phyloP scores from a whole-genome alignment of 495 filamentous ascomycete species.

The Daldinia caldariorum region DNA sequence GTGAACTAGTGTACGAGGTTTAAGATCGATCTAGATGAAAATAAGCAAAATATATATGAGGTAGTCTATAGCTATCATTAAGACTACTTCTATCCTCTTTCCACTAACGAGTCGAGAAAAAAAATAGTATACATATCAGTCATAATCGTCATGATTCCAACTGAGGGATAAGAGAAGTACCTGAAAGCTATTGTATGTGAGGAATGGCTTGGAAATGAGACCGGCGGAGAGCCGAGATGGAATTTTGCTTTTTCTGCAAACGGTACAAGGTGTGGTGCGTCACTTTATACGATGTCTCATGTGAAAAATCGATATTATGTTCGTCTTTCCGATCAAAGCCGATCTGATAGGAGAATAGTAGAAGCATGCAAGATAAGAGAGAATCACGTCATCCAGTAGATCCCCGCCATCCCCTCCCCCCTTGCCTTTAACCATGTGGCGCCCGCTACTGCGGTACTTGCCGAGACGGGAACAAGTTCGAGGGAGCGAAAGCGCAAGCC shows the following conservation, averaged over 20 bases:
- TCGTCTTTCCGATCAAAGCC: constrained; percentile 3
- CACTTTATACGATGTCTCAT: constrained; percentile 1
- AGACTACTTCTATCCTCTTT: not conserved
- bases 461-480: constrained; percentile 29
- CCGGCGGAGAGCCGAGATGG: constrained; percentile 1
- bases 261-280: not conserved
- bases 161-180: no score
- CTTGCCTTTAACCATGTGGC: constrained; percentile 33
- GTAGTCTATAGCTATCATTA: no score
- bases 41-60: not conserved
- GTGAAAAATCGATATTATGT: constrained; percentile 11
- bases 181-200: no score
- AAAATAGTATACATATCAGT: not conserved
- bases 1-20: not conserved
- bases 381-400: constrained; percentile 37
- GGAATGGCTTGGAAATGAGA: not conserved
- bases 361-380: constrained; percentile 33
- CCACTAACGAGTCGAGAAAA: not conserved
- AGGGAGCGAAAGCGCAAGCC: not conserved
- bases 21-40: constrained; percentile 30
- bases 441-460: constrained; percentile 19
- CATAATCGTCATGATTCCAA: not conserved
- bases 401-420: constrained; percentile 1
- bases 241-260: constrained; percentile 8
- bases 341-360: constrained; percentile 15